phyloP scores from a whole-genome alignment of 179 eudicot genomes.

The Beta corolliflora region DNA sequence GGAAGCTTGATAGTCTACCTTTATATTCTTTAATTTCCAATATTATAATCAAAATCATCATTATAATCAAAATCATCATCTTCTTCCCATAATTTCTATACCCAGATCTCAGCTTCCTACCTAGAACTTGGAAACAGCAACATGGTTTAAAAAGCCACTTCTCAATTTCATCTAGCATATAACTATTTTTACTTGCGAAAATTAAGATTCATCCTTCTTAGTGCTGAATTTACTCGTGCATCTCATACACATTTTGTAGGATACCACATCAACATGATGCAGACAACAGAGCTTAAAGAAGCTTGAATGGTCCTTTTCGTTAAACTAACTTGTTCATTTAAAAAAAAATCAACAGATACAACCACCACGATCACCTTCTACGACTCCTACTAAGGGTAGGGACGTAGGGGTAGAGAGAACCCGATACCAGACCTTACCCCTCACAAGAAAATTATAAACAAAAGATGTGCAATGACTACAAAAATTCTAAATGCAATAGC shows the following conservation, averaged over 20 bases:
- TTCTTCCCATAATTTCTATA: too few species aligned
- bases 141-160: neutral
- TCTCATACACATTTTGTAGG: too few species aligned
- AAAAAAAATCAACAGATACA: neutral
- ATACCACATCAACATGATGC: neutral
- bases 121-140: neutral
- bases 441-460: neutral
- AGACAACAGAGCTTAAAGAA: neutral
- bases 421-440: neutral
- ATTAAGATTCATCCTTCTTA: neutral
- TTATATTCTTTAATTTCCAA: too few species aligned
- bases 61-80: too few species aligned
- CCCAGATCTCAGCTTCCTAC: too few species aligned
- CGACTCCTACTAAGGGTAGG: neutral
- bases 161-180: neutral
- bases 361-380: neutral
- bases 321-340: too few species aligned
- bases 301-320: neutral
- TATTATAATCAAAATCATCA: too few species aligned
- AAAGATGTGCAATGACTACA: neutral
- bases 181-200: neutral
- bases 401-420: neutral
- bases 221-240: neutral
- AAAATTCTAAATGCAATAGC: neutral
- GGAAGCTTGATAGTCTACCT: too few species aligned